Evolutionary conservation across 2,329 filamentous ascomycete genomes (phyloP).

Genomic region (Ceratocystis alfenasii): DNA sequence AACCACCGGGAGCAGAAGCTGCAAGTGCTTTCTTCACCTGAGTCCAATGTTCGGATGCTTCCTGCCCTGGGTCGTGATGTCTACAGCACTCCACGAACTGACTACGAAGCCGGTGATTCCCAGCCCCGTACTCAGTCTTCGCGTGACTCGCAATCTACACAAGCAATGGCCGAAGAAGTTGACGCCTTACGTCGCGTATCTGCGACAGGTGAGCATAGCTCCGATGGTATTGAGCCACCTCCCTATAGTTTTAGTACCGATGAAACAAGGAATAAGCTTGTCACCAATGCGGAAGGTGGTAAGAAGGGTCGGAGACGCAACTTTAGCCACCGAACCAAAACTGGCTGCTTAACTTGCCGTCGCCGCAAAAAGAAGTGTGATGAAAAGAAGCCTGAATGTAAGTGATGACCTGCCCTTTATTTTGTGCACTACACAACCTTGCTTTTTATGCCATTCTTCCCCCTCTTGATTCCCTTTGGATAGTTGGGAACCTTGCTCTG

Average conservation of each 20-base stretch:
- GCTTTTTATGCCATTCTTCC: not conserved
- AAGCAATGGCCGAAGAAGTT: conserved; percentile 39
- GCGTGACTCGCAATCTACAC: conserved; percentile 40
- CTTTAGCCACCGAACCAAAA: conserved; percentile 93
- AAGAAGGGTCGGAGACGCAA: conserved; percentile 62
- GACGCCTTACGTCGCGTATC: conserved; percentile 36
- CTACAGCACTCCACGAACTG: conserved; percentile 35
- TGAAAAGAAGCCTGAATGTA: conserved; percentile 84
- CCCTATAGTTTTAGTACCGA: conserved; percentile 35
- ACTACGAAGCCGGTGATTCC: conserved; percentile 35
- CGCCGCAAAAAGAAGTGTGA: conserved; percentile 96
- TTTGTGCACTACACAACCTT: not conserved
- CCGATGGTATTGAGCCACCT: conserved; percentile 25
- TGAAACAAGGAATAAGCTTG: conserved; percentile 35
- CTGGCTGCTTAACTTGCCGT: conserved; percentile 84
- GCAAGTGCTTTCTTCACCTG: conserved; percentile 9
- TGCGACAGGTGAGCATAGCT: conserved; percentile 39
- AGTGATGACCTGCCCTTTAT: not conserved
- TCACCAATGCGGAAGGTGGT: conserved; percentile 41
- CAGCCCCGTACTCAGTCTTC: conserved; percentile 39
- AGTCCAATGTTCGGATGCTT: conserved; percentile 10
- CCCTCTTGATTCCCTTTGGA: not conserved
- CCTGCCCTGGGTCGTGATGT: conserved; percentile 28
- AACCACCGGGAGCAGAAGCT: conserved; percentile 30
- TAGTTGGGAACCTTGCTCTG: not conserved